Conservation (phyloP, 2,329 filamentous ascomycete genomes). For the Colletotrichum lindemuthianum region DNA sequence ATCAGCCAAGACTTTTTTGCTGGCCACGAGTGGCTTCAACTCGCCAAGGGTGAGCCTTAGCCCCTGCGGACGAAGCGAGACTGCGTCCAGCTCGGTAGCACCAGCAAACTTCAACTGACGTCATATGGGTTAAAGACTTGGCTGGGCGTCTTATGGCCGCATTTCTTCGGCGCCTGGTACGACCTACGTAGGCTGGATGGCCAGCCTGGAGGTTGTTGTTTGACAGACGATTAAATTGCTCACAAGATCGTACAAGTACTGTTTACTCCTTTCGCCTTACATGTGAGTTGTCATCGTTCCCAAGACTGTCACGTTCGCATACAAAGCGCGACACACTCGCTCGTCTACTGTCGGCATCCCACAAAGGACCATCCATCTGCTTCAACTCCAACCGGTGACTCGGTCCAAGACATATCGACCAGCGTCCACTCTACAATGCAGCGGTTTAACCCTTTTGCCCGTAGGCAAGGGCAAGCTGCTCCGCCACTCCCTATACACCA, state of each 20-base stretch:
- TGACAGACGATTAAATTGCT: too few relatives aligned
- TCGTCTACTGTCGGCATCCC: too few relatives aligned
- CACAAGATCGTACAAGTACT: neutral
- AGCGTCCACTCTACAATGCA: neutral
- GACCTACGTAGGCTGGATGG: neutral
- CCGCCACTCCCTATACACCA: conserved; percentile 15
- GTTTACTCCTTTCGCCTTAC: neutral
- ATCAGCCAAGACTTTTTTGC: conserved; percentile 33
- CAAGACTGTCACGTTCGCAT: too few relatives aligned
- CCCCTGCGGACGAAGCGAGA: neutral
- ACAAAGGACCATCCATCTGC: neutral
- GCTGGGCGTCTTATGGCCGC: neutral
- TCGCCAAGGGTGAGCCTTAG: neutral
- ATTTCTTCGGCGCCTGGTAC: neutral
- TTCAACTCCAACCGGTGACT: neutral
- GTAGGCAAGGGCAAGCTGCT: neutral
- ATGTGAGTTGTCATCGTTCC: too few relatives aligned
- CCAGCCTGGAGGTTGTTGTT: too few relatives aligned
- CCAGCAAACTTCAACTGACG: conserved; percentile 7
- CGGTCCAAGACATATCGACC: too few relatives aligned
- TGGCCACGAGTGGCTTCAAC: conserved; percentile 20
- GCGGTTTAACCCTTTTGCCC: conserved; percentile 17
- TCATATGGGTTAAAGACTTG: conserved; percentile 16
- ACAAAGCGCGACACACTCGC: too few relatives aligned
- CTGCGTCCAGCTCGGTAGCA: conserved; percentile 3